Evolutionary conservation across 371 early-diverging fungal genomes (phyloP), one percentile per base, ranked within the genome.

Genomic region (Mortierella sp.): DNA sequence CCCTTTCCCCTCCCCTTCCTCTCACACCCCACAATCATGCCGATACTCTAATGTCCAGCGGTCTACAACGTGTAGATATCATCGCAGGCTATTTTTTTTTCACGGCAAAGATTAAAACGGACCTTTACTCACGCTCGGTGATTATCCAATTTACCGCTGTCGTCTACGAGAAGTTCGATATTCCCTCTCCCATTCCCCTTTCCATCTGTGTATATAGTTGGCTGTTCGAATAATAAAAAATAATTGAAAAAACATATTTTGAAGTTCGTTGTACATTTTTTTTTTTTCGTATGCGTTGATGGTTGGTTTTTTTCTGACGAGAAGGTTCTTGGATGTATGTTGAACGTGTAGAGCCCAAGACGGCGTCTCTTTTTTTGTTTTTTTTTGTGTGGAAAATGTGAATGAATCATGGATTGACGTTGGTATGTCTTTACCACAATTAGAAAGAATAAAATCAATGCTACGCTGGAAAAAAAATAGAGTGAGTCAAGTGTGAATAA

Each of bases 121-220:
- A 75, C 80, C 86, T 86, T 82, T 86, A 86, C 82, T 86, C 86
- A 86, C 86, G 79, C 76, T 70, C 82, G 78, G 82, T 54, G 54
- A 63, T 31, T 42, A 38, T 76, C 63, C 44, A 31, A 79, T 86
- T 73, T 77, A 58, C 85, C 70, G 84, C 54, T 74, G 80, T 80
- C 79, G 86, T 86, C 86, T 86, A 86, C 86, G 86, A 86, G 86
- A 86, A 82, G 80, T 80, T 81, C 86, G 73, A 86, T 75, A 86
- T 86, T n/a, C 44, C 68, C 26, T n/a, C 52, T 54, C 70, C 14
- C 34, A 14, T 26, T 9, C 9, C 44, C 50, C 8, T 58, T 63
- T 70, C 47, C 34, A 16, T 74, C 44, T 28, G 19, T 34, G 7
- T 63, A 21, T 24, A 4, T 21, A 63, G 2, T 21, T 63, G 34